phyloP scores from a whole-genome alignment of 192 early-diverging fungal genomes.

The Coemansia aciculifera region DNA sequence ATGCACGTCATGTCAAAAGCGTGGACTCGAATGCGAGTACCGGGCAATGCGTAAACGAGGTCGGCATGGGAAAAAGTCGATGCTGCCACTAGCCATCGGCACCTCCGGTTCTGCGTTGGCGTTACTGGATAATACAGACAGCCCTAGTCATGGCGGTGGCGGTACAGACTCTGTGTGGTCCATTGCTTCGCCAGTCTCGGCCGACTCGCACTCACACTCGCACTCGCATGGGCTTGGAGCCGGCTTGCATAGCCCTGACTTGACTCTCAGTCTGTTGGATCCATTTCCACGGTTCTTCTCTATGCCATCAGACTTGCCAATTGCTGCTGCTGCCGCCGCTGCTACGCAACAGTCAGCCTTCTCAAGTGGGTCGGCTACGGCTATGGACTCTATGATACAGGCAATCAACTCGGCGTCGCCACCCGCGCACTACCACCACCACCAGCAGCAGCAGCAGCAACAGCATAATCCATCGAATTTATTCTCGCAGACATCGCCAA shows the following conservation, averaged over 20 bases:
- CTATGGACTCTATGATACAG: slow-evolving; percentile 6
- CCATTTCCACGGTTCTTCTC: slow-evolving; percentile 40
- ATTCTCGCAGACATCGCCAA: not conserved
- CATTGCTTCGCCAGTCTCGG: slow-evolving; percentile 14
- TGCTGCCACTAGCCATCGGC: not conserved
- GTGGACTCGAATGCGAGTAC: slow-evolving; percentile 51
- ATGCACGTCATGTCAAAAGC: slow-evolving; percentile 44
- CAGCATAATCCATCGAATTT: slow-evolving; percentile 6
- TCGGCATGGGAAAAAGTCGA: slow-evolving; percentile 37
- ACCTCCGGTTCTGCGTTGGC: not conserved
- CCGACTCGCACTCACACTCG: not conserved
- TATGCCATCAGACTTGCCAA: slow-evolving; percentile 13
- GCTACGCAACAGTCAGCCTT: slow-evolving; percentile 9
- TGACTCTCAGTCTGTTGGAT: slow-evolving; percentile 21
- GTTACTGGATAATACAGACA: not conserved
- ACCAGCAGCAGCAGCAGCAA: not conserved
- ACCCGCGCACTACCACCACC: not conserved
- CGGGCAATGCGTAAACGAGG: slow-evolving; percentile 55
- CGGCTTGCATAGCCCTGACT: slow-evolving; percentile 6
- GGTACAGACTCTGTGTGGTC: slow-evolving; percentile 22
- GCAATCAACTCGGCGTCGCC: slow-evolving; percentile 11
- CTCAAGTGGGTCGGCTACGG: not conserved
- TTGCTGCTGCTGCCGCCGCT: slow-evolving; percentile 2
- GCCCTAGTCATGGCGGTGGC: not conserved
- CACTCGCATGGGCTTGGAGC: not conserved